Evolutionary conservation across 139 green algal species (phyloP).

Genomic region (Tetradesmus lagerheimii): DNA sequence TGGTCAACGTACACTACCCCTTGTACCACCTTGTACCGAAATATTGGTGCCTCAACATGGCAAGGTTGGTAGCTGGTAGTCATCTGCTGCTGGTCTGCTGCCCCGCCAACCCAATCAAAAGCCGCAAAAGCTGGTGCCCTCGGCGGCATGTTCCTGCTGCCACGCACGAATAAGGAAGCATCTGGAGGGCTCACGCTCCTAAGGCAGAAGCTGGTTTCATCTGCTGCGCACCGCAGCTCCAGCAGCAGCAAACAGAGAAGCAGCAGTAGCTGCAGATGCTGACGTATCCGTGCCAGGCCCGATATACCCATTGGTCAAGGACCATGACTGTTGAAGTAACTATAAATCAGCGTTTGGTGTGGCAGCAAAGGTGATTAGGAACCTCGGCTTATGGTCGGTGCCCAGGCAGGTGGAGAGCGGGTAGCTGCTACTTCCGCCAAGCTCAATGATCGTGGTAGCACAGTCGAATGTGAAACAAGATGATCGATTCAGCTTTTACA

Average conservation of each 20-base stretch:
- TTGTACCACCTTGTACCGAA: conserved; percentile 24
- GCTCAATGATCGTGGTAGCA: too few species aligned
- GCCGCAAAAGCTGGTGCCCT: background rate
- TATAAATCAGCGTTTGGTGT: too few species aligned
- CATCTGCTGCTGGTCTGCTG: background rate
- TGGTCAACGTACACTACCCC: conserved; percentile 15
- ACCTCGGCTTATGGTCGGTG: too few species aligned
- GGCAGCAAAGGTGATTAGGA: too few species aligned
- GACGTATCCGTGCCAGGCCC: background rate
- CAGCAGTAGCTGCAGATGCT: background rate
- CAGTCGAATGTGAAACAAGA: too few species aligned
- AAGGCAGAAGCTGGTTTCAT: conserved; percentile 8
- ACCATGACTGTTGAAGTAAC: background rate
- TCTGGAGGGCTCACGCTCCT: background rate
- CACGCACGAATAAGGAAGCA: background rate
- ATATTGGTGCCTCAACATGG: conserved; percentile 4
- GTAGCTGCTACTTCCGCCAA: too few species aligned
- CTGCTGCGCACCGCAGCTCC: background rate
- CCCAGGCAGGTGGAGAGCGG: too few species aligned
- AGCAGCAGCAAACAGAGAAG: background rate
- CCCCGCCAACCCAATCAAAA: background rate
- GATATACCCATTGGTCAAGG: background rate
- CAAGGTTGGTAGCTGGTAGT: background rate
- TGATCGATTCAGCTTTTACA: too few species aligned
- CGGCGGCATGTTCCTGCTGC: background rate